Conservation (phyloP, 352 stramenopile genomes). For the Phytopythium vexans region DNA sequence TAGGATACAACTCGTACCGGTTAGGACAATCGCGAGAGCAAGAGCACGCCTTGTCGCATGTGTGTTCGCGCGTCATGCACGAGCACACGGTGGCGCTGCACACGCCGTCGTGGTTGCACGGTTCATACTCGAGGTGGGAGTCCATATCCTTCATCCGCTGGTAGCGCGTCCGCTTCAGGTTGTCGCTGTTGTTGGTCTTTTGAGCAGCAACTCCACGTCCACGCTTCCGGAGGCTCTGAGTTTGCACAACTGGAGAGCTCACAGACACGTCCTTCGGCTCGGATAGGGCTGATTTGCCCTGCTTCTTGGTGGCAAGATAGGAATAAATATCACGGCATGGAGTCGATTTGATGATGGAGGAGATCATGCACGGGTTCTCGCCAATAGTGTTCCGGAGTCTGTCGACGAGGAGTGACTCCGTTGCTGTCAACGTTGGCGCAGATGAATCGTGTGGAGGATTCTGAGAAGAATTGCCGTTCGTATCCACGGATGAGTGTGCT, state of each 20-base stretch:
- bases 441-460: background rate
- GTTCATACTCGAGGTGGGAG: slow-evolving; percentile 72
- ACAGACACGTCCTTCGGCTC: slow-evolving; percentile 25
- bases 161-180: slow-evolving; percentile 61
- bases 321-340: slow-evolving; percentile 50
- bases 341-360: slow-evolving; percentile 49
- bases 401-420: slow-evolving; percentile 52
- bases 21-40: slow-evolving; percentile 76
- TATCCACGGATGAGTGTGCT: background rate
- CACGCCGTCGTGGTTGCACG: slow-evolving; percentile 71
- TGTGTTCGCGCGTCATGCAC: slow-evolving; percentile 78
- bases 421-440: slow-evolving; percentile 18
- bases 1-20: slow-evolving; percentile 23
- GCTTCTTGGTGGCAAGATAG: slow-evolving; percentile 45
- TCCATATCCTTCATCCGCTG: slow-evolving; percentile 60
- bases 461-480: no score
- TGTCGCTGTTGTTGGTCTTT: slow-evolving; percentile 60
- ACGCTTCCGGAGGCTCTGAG: slow-evolving; percentile 43
- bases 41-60: slow-evolving; percentile 80
- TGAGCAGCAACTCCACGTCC: slow-evolving; percentile 19
- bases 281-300: slow-evolving; percentile 14
- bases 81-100: slow-evolving; percentile 55
- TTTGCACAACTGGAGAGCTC: slow-evolving; percentile 37
- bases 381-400: slow-evolving; percentile 55
- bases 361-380: slow-evolving; percentile 68